phyloP scores from a whole-genome alignment of 2,329 filamentous ascomycete species.

The Sporothrix euskadiensis region DNA sequence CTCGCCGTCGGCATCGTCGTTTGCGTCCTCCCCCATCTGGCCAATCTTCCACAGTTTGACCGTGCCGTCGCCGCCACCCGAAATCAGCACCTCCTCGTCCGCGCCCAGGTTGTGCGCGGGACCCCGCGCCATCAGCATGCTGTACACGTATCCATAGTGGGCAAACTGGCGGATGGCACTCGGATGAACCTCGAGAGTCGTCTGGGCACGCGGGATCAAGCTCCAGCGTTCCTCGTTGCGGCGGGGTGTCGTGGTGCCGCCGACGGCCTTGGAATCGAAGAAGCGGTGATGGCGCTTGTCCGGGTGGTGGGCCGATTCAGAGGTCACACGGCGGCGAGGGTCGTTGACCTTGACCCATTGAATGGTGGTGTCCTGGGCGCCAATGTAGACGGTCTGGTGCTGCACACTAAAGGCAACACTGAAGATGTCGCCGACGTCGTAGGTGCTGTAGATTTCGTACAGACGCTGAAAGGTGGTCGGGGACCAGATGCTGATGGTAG shows the following conservation, averaged over 20 bases:
- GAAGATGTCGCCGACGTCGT: constrained; percentile 95
- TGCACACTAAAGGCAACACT: constrained; percentile 84
- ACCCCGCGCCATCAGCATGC: constrained; percentile 83
- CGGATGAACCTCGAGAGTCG: constrained; percentile 75
- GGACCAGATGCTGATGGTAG: constrained; percentile 92
- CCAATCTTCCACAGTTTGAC: constrained; percentile 88
- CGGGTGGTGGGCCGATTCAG: constrained; percentile 68
- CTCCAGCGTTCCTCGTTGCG: constrained; percentile 62
- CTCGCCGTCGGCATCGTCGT: constrained; percentile 43
- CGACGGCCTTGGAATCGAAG: constrained; percentile 87
- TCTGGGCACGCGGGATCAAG: constrained; percentile 55
- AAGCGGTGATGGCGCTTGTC: constrained; percentile 80
- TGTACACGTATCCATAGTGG: constrained; percentile 94
- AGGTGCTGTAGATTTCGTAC: constrained; percentile 88
- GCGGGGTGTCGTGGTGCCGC: constrained; percentile 75
- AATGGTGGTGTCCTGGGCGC: constrained; percentile 90
- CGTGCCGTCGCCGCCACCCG: constrained; percentile 88
- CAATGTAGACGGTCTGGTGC: constrained; percentile 82
- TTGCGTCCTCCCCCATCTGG: constrained; percentile 42
- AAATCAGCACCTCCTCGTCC: constrained; percentile 80
- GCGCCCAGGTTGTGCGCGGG: constrained; percentile 65
- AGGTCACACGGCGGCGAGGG: constrained; percentile 58
- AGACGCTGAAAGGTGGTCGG: constrained; percentile 72
- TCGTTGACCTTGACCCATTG: constrained; percentile 84
- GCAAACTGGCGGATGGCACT: constrained; percentile 84